Conservation (phyloP, 1,139 yeast genomes). For the Sporopachydermia cereana region DNA sequence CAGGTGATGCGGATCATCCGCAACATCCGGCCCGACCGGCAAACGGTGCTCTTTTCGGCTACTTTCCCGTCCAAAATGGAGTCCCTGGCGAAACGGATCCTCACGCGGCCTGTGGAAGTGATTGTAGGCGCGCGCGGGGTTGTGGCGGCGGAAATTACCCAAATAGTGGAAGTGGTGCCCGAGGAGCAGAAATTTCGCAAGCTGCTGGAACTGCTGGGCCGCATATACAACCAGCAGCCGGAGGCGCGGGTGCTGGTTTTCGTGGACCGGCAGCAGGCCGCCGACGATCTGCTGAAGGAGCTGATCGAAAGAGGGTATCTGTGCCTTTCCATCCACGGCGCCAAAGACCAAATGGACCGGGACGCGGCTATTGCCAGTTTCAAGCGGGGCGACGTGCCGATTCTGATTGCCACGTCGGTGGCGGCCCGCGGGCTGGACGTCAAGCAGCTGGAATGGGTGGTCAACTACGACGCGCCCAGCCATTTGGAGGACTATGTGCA, state of each 20-base stretch:
- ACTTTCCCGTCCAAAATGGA: slow-evolving; percentile 84
- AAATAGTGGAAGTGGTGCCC: slow-evolving; percentile 46
- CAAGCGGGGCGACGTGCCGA: slow-evolving; percentile 46
- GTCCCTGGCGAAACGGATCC: slow-evolving; percentile 50
- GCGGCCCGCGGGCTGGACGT: slow-evolving; percentile 95
- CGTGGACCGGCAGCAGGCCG: slow-evolving; percentile 77
- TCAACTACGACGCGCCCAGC: slow-evolving; percentile 82
- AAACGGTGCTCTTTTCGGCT: slow-evolving; percentile 89
- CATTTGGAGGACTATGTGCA: slow-evolving; percentile 96
- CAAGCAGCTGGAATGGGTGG: slow-evolving; percentile 63
- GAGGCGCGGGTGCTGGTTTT: slow-evolving; percentile 61
- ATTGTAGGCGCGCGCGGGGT: slow-evolving; percentile 74
- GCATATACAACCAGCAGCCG: slow-evolving; percentile 23
- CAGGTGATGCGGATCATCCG: slow-evolving; percentile 76
- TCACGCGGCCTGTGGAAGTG: slow-evolving; percentile 59
- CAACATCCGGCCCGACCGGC: slow-evolving; percentile 76
- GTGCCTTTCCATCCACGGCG: slow-evolving; percentile 73
- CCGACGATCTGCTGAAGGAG: slow-evolving; percentile 55
- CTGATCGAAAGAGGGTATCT: slow-evolving; percentile 45
- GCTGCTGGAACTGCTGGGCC: slow-evolving; percentile 43
- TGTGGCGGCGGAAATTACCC: slow-evolving; percentile 74
- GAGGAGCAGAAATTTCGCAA: slow-evolving; percentile 42
- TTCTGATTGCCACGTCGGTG: slow-evolving; percentile 82
- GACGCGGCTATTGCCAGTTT: slow-evolving; percentile 66
- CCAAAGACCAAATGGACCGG: slow-evolving; percentile 80